Conservation (phyloP, 2,329 filamentous ascomycete genomes). For the Aspergillus cejpii region DNA sequence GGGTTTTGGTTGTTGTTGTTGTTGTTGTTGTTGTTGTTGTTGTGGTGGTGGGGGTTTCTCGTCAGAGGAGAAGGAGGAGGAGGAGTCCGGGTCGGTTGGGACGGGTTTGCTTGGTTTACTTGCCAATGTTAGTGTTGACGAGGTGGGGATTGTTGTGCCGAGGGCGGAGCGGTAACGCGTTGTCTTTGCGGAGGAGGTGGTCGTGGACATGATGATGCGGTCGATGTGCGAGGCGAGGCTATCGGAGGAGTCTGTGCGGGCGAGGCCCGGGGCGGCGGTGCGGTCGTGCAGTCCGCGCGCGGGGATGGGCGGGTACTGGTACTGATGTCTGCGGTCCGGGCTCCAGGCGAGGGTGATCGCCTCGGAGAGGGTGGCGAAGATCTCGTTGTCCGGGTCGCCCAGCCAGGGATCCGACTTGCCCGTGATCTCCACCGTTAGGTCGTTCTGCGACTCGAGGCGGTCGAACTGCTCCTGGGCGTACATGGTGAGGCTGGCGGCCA, state of each 20-base stretch:
- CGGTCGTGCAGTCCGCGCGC: constrained; percentile 13
- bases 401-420: constrained; percentile 96
- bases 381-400: constrained; percentile 80
- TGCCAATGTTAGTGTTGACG: constrained; percentile 38
- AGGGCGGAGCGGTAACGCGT: constrained; percentile 24
- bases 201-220: constrained; percentile 36
- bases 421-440: constrained; percentile 73
- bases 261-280: constrained; percentile 16
- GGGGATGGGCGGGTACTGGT: constrained; percentile 31
- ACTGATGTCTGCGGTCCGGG: constrained; percentile 25
- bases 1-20: not conserved
- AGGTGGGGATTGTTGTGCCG: constrained; percentile 30
- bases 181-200: constrained; percentile 29
- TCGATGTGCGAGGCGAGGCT: constrained; percentile 38
- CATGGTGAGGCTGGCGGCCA: constrained; percentile 59
- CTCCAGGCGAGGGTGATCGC: constrained; percentile 84
- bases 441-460: constrained; percentile 71
- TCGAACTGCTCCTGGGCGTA: constrained; percentile 68
- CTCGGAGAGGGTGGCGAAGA: constrained; percentile 80
- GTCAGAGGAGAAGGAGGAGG: too few relatives aligned
- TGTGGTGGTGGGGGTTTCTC: too few relatives aligned
- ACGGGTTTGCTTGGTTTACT: constrained; percentile 16
- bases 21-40: not conserved
- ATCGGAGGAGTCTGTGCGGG: constrained; percentile 34
- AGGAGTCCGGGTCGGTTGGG: too few relatives aligned